phyloP scores from a whole-genome alignment of 225 moss, liverwort and hornwort genomes.

The Physcomitrellopsis africana region DNA sequence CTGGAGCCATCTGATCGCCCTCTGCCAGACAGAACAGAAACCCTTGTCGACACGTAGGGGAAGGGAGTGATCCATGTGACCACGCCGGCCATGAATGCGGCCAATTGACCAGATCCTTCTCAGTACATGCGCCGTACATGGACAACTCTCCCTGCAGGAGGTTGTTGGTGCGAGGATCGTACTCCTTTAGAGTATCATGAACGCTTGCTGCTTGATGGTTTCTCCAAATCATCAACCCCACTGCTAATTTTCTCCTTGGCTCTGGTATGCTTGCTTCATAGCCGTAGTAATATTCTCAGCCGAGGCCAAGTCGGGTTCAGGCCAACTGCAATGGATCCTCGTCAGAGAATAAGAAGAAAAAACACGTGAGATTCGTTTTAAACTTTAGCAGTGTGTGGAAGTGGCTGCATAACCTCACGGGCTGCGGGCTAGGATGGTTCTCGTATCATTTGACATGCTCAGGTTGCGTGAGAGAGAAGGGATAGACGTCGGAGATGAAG shows the following conservation, averaged over 20 bases:
- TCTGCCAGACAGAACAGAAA: not conserved
- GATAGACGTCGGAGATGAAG: slow-evolving; percentile 10
- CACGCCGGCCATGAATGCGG: slow-evolving; percentile 26
- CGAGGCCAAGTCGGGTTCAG: slow-evolving; percentile 2
- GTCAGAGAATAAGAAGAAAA: slow-evolving; percentile 39
- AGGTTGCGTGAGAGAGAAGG: slow-evolving; percentile 35
- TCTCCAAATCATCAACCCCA: slow-evolving; percentile 2
- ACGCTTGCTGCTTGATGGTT: slow-evolving; percentile 5
- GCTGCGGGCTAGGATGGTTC: slow-evolving; percentile 21
- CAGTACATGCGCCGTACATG: slow-evolving; percentile 40
- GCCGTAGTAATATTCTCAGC: slow-evolving; percentile 20
- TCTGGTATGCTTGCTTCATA: not conserved
- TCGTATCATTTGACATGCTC: slow-evolving; percentile 33
- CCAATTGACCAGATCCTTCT: slow-evolving; percentile 49
- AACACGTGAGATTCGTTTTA: not conserved
- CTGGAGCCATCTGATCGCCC: not conserved
- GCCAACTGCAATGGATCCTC: slow-evolving; percentile 25
- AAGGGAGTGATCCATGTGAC: slow-evolving; percentile 41
- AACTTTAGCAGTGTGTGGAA: slow-evolving; percentile 1
- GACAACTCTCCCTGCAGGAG: slow-evolving; percentile 33
- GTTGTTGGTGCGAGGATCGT: slow-evolving; percentile 39
- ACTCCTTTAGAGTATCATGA: slow-evolving; percentile 26
- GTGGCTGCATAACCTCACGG: slow-evolving; percentile 28
- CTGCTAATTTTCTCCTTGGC: not conserved
- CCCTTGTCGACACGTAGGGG: slow-evolving; percentile 19